These are phyloP conservation scores for Lodderomyces pseudojiufengensis DNA, from an alignment of 1,139 yeast genomes.

Conservation along the genomic window DNA sequence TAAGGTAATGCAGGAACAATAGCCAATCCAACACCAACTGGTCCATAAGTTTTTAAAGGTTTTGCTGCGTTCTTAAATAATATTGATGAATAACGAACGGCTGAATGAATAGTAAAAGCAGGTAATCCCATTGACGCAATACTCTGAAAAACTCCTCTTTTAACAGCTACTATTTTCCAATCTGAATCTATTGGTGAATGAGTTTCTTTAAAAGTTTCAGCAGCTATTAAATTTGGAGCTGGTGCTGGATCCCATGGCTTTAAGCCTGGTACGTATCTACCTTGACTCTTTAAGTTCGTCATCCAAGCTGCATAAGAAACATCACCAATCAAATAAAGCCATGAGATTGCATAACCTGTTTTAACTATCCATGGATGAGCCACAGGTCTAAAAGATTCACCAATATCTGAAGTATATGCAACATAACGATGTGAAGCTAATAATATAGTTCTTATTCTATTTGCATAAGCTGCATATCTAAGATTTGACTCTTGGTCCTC, in stretches of 20 bases:
- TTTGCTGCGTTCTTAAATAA: conserved; percentile 47
- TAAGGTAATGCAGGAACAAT: conserved; percentile 78
- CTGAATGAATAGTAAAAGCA: conserved; percentile 78
- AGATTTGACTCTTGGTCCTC: conserved; percentile 42
- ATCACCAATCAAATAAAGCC: conserved; percentile 78
- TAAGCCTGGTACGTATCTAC: conserved; percentile 55
- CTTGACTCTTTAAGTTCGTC: conserved; percentile 64
- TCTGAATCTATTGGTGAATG: conserved; percentile 44
- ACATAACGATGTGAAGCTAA: conserved; percentile 79
- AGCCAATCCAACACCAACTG: conserved; percentile 72
- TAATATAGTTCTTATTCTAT: conserved; percentile 65
- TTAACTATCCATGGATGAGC: conserved; percentile 67
- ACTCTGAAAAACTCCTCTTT: conserved; percentile 75
- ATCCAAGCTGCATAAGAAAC: conserved; percentile 76
- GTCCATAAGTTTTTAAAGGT: conserved; percentile 59
- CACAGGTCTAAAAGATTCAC: conserved; percentile 86
- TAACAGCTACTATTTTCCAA: conserved; percentile 62
- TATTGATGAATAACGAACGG: conserved; percentile 67
- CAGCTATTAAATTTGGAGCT: conserved; percentile 38
- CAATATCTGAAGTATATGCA: conserved; percentile 84
- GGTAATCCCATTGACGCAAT: conserved; percentile 86
- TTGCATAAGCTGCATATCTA: conserved; percentile 82
- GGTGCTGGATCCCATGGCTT: conserved; percentile 63
- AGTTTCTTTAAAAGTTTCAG: conserved; percentile 25
- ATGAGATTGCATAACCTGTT: conserved; percentile 69